phyloP scores from a whole-genome alignment of 1,284 basidiomycete species.

The Xerocomus minutiporus region DNA sequence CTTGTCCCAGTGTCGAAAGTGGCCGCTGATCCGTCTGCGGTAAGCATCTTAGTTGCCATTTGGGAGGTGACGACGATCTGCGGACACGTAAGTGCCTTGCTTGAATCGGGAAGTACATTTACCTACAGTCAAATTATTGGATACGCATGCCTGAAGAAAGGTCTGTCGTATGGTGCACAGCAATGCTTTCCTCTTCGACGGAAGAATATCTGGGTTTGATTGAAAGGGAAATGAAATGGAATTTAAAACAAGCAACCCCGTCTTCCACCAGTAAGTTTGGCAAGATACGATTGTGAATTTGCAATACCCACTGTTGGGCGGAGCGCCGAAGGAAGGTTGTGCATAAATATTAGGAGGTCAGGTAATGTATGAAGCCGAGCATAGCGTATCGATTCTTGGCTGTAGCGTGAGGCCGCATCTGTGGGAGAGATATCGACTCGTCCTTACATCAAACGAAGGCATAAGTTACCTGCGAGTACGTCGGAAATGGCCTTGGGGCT shows the following conservation, averaged over 20 bases:
- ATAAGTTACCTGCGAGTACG: conserved; percentile 39
- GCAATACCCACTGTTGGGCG: conserved; percentile 43
- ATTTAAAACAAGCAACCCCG: conserved; percentile 57
- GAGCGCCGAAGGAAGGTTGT: conserved; percentile 45
- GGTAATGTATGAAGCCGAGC: conserved; percentile 41
- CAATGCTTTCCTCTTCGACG: conserved; percentile 38
- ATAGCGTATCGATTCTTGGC: conserved; percentile 29
- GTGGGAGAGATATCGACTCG: conserved; percentile 19
- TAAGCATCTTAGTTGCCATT: conserved; percentile 61
- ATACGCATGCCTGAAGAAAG: conserved; percentile 47
- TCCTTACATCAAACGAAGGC: conserved; percentile 10
- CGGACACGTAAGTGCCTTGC: conserved; percentile 3
- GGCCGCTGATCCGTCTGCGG: conserved; percentile 55
- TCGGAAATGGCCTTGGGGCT: conserved; percentile 43
- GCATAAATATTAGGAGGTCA: conserved; percentile 56
- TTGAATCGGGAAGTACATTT: conserved; percentile 1
- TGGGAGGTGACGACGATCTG: conserved; percentile 67
- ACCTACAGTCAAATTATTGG: conserved; percentile 50
- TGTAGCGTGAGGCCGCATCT: conserved; percentile 17
- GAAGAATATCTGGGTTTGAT: conserved; percentile 35
- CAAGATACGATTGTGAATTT: conserved; percentile 12
- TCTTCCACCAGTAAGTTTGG: conserved; percentile 31
- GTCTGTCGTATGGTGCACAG: conserved; percentile 50
- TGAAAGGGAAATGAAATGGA: conserved; percentile 67
- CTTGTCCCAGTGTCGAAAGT: conserved; percentile 59